Base-by-base conservation (phyloP, 139 green algal species). In the Chlamydomonas sp. region DNA sequence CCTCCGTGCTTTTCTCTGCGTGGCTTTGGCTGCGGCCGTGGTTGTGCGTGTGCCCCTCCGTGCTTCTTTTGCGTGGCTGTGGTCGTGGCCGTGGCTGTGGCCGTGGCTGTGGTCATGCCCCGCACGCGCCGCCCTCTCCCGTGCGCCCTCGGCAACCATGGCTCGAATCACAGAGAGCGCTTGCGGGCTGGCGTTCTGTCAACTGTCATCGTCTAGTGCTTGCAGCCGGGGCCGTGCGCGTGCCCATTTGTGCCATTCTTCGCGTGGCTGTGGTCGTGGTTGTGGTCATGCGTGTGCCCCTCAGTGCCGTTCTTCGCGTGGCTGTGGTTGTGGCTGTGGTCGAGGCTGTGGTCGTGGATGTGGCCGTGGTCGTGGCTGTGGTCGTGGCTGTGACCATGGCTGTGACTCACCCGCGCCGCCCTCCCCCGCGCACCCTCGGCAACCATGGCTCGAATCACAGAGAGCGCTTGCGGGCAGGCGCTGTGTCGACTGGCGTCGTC, bases 211-310 rank as follows among this genome's bases (percentile, higher is more conserved):
- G n/a, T n/a, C n/a, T n/a, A n/a, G n/a, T n/a, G n/a, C n/a, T n/a
- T n/a, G n/a, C n/a, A n/a, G n/a, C n/a, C n/a, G n/a, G n/a, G n/a
- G n/a, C n/a, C n/a, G n/a, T n/a, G n/a, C n/a, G n/a, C n/a, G n/a
- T n/a, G n/a, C n/a, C n/a, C n/a, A n/a, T n/a, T n/a, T n/a, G n/a
- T n/a, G n/a, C n/a, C n/a, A n/a, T n/a, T n/a, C n/a, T n/a, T n/a
- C n/a, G n/a, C n/a, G n/a, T n/a, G n/a, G n/a, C n/a, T n/a, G 26
- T 64, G 54, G 16, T 64, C 54, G 26, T 64, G 24, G 26, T 64
- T 22, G 54, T 64, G 8, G 26, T 64, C 54, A 64, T 64, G 54
- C 24, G 30, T 22, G 16, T 64, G 54, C 8, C 26, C 24, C 24
- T 10, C 54, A 64, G 30, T 22, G 24, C 34, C 54, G 47, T 57